Base-by-base conservation (phyloP, 2,329 filamentous ascomycete genomes). In the Aspergillus carbonarius region DNA sequence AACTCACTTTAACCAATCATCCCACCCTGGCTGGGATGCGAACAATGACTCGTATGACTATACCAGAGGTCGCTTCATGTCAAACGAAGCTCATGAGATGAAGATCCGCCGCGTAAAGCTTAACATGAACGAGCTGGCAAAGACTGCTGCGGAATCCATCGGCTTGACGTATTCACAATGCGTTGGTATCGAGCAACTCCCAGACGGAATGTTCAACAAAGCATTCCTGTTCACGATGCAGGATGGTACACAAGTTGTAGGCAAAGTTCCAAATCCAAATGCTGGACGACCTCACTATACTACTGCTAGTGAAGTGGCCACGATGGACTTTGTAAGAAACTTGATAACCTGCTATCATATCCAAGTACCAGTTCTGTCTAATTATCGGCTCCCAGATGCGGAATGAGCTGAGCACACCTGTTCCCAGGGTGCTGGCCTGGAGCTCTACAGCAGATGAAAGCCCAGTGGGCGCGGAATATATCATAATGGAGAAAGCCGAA, bases 271-370 rank as follows among this genome's bases (percentile, higher is more conserved):
- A 5, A 67, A 67, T 42, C 66, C 60, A 3, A 67, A 65, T 18
- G 63, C 66, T 4, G 64, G 64, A 5, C 59, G 51, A 5, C 27
- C 61, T 17, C 54, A 61, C 18, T 62, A 56, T 25, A 67, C 60
- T 1, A 61, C 60, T 20, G 63, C 66, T 10, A 65, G 61, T 44
- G 65, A 68, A 55, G 63, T 67, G 8, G 67, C 66, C 12, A 68
- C 59, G 9, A 58, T 64, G 54, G 58, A 66, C 30, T 61, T 65
- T 60, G 64, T 67, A 62, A 59, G 62, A 23, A 42, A 4, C 35
- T 17, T 39, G 9, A 32, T 10, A 32, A 32, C 9, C 9, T 32
- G 27, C 27, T 30, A 30, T 32, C 30, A 32, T 32, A 32, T 10
- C 27, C 15, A n/a, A 39, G 17, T 5, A n/a, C 3, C 17, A 17